phyloP scores from a whole-genome alignment of 148 eudicot genomes.

The Arbutus unedo region DNA sequence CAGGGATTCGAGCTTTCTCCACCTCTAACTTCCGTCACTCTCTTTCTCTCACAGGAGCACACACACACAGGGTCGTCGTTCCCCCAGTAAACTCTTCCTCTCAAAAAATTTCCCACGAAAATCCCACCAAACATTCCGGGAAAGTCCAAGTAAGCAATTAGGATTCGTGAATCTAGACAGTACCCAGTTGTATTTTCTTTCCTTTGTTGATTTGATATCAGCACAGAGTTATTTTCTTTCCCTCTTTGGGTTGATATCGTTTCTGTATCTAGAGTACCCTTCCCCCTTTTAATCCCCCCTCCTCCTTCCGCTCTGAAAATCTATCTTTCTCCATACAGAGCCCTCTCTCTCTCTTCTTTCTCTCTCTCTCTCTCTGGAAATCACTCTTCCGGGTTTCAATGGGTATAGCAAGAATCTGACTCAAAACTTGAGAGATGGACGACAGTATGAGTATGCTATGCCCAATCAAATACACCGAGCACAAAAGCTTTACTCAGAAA shows the following conservation, averaged over 20 bases:
- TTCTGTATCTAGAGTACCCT: not conserved
- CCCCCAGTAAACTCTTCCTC: not conserved
- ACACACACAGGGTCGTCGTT: too few species aligned
- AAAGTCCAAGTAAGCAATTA: not conserved
- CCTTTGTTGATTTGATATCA: not conserved
- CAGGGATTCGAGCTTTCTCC: conserved; percentile 21
- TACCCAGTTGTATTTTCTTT: not conserved
- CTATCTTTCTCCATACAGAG: not conserved
- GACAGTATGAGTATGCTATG: conserved; percentile 26
- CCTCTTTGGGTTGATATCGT: not conserved
- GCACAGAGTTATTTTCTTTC: not conserved
- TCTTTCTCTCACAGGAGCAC: not conserved
- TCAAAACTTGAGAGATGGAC: conserved; percentile 20
- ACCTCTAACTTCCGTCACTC: not conserved
- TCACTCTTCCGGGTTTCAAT: not conserved
- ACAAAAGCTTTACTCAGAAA: conserved; percentile 31
- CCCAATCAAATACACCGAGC: conserved; percentile 65
- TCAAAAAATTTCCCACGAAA: not conserved
- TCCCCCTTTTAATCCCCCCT: not conserved
- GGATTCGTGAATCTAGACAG: not conserved
- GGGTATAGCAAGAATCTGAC: too few species aligned
- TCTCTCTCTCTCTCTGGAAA: not conserved
- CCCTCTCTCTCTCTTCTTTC: not conserved
- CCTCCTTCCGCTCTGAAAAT: not conserved
- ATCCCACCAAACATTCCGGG: not conserved